phyloP scores from a whole-genome alignment of 2,329 filamentous ascomycete genomes.

The Pseudopyricularia javanii region DNA sequence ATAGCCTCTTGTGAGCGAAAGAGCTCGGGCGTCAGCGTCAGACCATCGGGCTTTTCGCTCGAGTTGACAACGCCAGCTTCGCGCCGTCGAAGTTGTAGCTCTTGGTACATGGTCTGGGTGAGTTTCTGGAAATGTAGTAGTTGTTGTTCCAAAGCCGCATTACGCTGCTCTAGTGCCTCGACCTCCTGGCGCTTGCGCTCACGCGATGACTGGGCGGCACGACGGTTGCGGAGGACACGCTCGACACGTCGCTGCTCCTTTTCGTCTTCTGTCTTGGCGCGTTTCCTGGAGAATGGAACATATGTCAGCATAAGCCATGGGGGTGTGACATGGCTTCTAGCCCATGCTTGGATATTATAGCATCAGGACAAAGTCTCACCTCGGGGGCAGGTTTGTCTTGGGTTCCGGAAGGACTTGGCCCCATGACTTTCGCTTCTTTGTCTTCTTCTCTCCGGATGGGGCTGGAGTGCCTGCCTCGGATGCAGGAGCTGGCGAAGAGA shows the following conservation, averaged over 20 bases:
- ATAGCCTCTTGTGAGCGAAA: slow-evolving; percentile 34
- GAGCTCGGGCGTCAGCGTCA: slow-evolving; percentile 47
- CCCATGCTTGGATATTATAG: neutral
- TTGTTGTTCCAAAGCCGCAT: slow-evolving; percentile 55
- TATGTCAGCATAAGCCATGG: neutral
- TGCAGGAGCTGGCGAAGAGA: slow-evolving; percentile 4
- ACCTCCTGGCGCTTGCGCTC: slow-evolving; percentile 85
- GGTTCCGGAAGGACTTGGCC: slow-evolving; percentile 92
- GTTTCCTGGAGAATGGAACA: slow-evolving; percentile 49
- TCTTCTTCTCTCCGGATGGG: slow-evolving; percentile 51
- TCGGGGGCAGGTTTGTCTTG: slow-evolving; percentile 88
- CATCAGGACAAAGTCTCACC: slow-evolving; percentile 36
- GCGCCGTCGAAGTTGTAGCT: slow-evolving; percentile 15
- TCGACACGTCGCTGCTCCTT: slow-evolving; percentile 97
- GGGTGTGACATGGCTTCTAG: no score
- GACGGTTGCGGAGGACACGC: slow-evolving; percentile 89
- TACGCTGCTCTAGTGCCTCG: slow-evolving; percentile 69
- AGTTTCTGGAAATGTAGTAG: slow-evolving; percentile 30
- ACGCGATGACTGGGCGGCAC: slow-evolving; percentile 89
- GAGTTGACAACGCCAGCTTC: slow-evolving; percentile 29
- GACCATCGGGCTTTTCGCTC: slow-evolving; percentile 24
- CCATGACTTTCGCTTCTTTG: slow-evolving; percentile 98
- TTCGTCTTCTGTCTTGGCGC: slow-evolving; percentile 96
- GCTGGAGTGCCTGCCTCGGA: slow-evolving; percentile 10
- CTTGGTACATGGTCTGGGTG: slow-evolving; percentile 35